Evolutionary conservation across 2,329 filamentous ascomycete genomes (phyloP).

Genomic region (Colletotrichum orbiculare): DNA sequence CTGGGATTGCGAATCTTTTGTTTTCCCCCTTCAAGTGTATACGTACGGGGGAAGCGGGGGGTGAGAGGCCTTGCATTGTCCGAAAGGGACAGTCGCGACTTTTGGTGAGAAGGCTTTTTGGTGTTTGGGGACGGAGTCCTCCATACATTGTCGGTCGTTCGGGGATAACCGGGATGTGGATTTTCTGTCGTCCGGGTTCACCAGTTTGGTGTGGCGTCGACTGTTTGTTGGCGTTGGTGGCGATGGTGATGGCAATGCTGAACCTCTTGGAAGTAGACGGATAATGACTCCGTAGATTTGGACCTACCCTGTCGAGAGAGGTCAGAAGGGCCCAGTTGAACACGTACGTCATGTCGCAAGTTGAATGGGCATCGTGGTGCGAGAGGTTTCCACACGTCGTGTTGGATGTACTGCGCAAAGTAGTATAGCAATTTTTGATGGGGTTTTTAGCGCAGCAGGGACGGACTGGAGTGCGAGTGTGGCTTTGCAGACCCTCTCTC

Average conservation of each 20-base stretch:
- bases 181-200: neutral
- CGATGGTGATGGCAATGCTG: neutral
- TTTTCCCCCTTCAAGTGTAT: too few relatives aligned
- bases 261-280: neutral
- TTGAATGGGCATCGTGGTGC: slow-evolving; percentile 5
- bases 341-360: slow-evolving; percentile 26
- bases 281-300: neutral
- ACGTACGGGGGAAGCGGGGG: too few relatives aligned
- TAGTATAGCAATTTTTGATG: neutral
- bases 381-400: slow-evolving; percentile 1
- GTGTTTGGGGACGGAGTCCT: too few relatives aligned
- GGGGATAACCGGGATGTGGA: slow-evolving; percentile 20
- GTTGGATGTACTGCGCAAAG: neutral
- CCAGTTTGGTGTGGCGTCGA: neutral
- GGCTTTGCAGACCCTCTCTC: slow-evolving; percentile 12
- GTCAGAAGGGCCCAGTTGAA: neutral
- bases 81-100: too few relatives aligned
- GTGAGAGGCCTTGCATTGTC: too few relatives aligned
- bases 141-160: too few relatives aligned
- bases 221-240: neutral
- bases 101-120: too few relatives aligned
- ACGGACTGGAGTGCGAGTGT: neutral
- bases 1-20: slow-evolving; percentile 13
- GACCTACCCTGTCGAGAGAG: neutral
- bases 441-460: neutral